Base-by-base conservation (phyloP, 148 eudicot species). In the Amaranthus cruentus region DNA sequence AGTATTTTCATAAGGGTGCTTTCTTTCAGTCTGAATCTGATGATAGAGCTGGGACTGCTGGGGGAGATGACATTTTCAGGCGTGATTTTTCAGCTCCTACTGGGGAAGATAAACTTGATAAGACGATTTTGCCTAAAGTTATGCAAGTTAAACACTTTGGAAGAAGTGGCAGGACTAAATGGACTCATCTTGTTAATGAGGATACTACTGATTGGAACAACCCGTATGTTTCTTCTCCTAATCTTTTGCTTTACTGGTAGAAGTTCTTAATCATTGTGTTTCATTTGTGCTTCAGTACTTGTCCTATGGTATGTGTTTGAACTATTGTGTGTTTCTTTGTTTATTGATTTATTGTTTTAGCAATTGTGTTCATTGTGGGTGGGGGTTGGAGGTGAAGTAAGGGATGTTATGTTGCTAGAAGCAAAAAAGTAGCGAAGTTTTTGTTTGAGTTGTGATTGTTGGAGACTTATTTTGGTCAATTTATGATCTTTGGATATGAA, bases 111-210 rank as follows among this genome's bases (percentile, higher is more conserved):
- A 92, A 88, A 81, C 83, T 92, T 90, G 89, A 92, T 69, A 90
- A 92, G 83, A 78, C 91, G 4, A 88, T 92, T 73, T 77, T 92
- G 79, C 97, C 97, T 12, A 92, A 92, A 77, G 93, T 92, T 80
- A 92, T 92, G 97, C 97, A 90, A 81, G 97, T 92, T 69, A 90
- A 92, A 84, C 92, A 94, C 75, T 94, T 91, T 81, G 98, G 98
- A 9, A 88, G 96, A 66, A 91, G 97, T 84, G 98, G 98, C 51
- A 83, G 98, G 78, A 91, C 98, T 0, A 93, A 93, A 76, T 91
- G 98, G 98, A 93, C 95, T 72, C 98, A 91, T 73, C 98, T 94
- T 81, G 98, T 91, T 69, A 84, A 84, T 47, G 91, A 89, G 84
- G 96, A 90, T 74, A 93, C 98, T 6, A 89, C 97, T 73, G 92